Evolutionary conservation across 2,329 filamentous ascomycete species (phyloP), one percentile per base, ranked within the genome.

Genomic region (Acrodontium crateriforme): DNA sequence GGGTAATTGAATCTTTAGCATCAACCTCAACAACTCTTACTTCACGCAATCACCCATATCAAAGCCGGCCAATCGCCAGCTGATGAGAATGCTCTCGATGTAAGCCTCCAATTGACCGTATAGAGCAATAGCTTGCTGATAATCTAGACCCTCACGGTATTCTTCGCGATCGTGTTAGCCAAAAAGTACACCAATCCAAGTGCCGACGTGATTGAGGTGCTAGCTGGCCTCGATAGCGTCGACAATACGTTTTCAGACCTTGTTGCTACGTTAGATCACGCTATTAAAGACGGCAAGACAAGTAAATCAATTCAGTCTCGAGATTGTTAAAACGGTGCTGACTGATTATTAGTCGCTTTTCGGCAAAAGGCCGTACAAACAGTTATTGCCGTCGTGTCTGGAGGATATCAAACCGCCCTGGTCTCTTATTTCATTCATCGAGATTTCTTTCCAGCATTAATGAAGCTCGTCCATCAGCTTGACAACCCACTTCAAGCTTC

Each of bases 141-240:
- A 41, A 49, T 41, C 46, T 53, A 95, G 81, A 95, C 85, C 35
- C 68, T 95, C 49, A 84, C 78, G 53, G 75, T 80, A 25, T 94
- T 95, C 56, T 68, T 98, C 50, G 75, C 77, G 27, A 74, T 74
- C 30, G 69, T 92, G 11, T 64, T 95, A 36, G 71, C 71, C 32
- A 98, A 95, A 58, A 83, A 78, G 53, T 98, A 92, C 54, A 84
- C 81, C 14, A 94, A 94, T 46, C 81, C 85, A 5, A 94, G 84
- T 54, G 89, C 89, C 27, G 89, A 95, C 55, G 79, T 94, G 43
- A 93, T 98, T 47, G 74, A 77, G 32, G 68, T 95, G 18, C 67
- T 98, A 26, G 82, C 85, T 4, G 89, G 89, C 5, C 69, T 98
- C 28, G 78, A 94, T 58, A 69, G 83, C 42, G 79, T 93, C 26